phyloP scores from a whole-genome alignment of 2,329 filamentous ascomycete genomes.

The Fusarium sp. region DNA sequence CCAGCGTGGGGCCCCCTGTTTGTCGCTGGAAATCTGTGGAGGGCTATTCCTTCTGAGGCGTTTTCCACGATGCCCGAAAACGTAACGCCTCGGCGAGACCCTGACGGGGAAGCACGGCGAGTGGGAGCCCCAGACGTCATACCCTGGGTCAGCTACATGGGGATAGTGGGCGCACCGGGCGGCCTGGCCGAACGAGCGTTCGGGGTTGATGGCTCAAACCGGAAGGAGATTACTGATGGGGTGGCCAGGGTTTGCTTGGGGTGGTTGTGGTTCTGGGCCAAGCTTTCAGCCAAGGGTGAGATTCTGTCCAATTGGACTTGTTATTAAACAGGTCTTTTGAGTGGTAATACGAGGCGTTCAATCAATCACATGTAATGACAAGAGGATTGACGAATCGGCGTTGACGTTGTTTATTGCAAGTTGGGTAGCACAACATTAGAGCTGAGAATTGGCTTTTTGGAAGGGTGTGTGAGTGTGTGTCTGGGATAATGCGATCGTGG shows the following conservation, averaged over 20 bases:
- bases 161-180: constrained; percentile 26
- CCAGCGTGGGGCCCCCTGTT: constrained; percentile 9
- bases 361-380: not conserved
- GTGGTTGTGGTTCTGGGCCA: not conserved
- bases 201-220: constrained; percentile 34
- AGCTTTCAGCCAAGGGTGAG: not conserved
- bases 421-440: not conserved
- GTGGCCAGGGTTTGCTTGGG: not conserved
- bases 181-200: constrained; percentile 40
- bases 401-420: not conserved
- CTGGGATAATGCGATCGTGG: not conserved
- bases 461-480: not conserved
- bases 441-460: not conserved
- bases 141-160: not conserved
- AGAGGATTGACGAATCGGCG: not conserved
- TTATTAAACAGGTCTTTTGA: not conserved
- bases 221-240: constrained; percentile 29
- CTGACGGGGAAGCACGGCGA: not conserved
- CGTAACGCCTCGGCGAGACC: constrained; percentile 8
- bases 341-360: not conserved
- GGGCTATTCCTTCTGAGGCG: constrained; percentile 1
- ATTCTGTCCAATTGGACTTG: not conserved
- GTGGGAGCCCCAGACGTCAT: constrained; percentile 21
- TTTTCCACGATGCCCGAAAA: constrained; percentile 16
- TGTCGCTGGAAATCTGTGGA: constrained; percentile 6